Base-by-base conservation (phyloP, 345 rosid species). In the Gossypium mustelinum region DNA sequence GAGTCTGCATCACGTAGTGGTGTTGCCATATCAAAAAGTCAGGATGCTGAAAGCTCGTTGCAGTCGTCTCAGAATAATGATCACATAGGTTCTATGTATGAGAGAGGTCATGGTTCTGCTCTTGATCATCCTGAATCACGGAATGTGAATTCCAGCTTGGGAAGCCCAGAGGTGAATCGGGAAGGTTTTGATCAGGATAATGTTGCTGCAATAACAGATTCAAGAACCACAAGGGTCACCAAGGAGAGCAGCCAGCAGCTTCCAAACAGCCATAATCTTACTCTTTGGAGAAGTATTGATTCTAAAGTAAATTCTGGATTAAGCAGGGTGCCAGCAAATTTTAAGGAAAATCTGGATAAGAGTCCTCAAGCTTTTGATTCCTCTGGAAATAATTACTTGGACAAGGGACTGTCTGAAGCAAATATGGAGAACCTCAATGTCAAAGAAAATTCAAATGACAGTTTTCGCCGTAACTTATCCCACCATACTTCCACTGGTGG, bases 251-350 rank as follows among this genome's bases (percentile, higher is more conserved):
- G 68, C 72, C 89, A 82, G 50, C 87, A 75, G 43, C 74, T 72
- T 64, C 81, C 79, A 22, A 78, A 78, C 50, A 71, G 44, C 57
- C 72, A 59, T 67, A 84, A 79, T 82, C 68, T 78, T 75, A 85
- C 84, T 87, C 78, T 85, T 48, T 81, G 86, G 90, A 86, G 85
- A 73, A 80, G 82, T 1, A 75, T 73, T 76, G 82, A 76, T 78
- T 78, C 85, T 79, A 75, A 81, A 22, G 75, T 70, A 56, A 85
- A 80, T 54, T 68, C 79, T 73, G 73, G 78, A 74, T 63, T 75
- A 70, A 65, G 51, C 73, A 81, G 79, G 57, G 62, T 72, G 54
- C 58, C 72, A 27, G 84, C 84, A 54, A 82, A 72, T 39, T 50
- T 45, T 71, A 79, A 75, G 57, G 79, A 80, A 56, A 79, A 77